Base-by-base conservation (phyloP, 2,329 filamentous ascomycete genomes). In the Colletotrichum australisinense region DNA sequence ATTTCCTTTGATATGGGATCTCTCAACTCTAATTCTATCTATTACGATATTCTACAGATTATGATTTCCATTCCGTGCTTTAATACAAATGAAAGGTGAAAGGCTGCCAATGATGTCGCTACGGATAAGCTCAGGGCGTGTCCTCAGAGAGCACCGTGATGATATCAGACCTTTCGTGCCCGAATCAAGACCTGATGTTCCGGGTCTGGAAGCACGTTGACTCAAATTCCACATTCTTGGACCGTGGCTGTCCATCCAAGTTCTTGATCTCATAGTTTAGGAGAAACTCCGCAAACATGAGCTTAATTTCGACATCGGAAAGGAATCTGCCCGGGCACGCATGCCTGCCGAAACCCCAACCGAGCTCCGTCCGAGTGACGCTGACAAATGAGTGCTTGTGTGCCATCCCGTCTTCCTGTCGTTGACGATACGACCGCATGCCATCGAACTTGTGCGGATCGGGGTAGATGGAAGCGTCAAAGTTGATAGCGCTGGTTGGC, bases 371-470 rank as follows among this genome's bases (percentile, higher is more conserved):
- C 16, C 56, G 24, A 1, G 78, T 78, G 59, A 83, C 81, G 75
- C 80, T 83, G 30, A 82, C 83, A 69, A 86, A 85, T 76, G 86
- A 84, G 75, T 84, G 80, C 24, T 77, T 72, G 46, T 76, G 72
- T 46, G 75, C 64, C 9, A 74, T 58, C 1, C 57, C 42, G 3
- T 42, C 57, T 35, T 63, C 38, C 64, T 84, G 79, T 2, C 84
- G 82, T 67, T 85, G 76, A 42, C 38, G 83, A 76, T 85, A 86
- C 78, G 88, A 88, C 62, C 87, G 85, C 60, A 88, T 75, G 8
- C 84, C 82, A 69, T 88, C 86, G 62, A 88, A 86, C 1, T 79
- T 81, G 16, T 84, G 81, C 9, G 86, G 82, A n/a, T 82, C 78
- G 7, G 79, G 77, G 75, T 82, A 86, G 75, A 74, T 53, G 1